Percentiles rank a stretch among this genome's conserved stretches.
These are phyloP conservation scores for Wallacemonas sp. DNA, from an alignment of 208 protist species.

Conservation along the genomic window DNA sequence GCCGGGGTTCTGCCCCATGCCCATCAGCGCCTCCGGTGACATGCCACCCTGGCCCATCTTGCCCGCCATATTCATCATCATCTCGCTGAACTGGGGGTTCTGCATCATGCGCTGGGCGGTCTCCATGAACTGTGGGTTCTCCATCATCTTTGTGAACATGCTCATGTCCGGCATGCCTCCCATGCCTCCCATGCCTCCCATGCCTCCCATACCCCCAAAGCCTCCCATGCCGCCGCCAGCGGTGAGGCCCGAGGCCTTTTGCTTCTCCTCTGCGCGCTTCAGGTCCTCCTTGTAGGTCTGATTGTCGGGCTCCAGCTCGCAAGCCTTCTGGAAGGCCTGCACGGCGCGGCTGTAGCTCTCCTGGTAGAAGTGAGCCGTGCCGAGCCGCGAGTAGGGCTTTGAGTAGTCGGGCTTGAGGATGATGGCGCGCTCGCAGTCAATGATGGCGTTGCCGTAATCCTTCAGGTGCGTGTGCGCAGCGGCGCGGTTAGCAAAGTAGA, in stretches of 20 bases:
- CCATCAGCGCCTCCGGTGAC: slow-evolving; percentile 44
- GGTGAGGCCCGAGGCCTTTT: slow-evolving; percentile 28
- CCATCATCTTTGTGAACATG: slow-evolving; percentile 81
- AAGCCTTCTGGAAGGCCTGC: slow-evolving; percentile 87
- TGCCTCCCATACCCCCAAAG: slow-evolving; percentile 37
- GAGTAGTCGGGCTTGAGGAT: slow-evolving; percentile 83
- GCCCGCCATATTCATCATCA: slow-evolving; percentile 81
- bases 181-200: slow-evolving; percentile 29
- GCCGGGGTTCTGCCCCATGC: slow-evolving; percentile 35
- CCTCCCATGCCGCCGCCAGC: slow-evolving; percentile 21
- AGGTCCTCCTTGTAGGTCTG: slow-evolving; percentile 90
- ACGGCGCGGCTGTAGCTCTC: slow-evolving; percentile 82
- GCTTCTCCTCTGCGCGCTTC: slow-evolving; percentile 84
- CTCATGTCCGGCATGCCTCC: slow-evolving; percentile 77
- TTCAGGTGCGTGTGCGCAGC: slow-evolving; percentile 92
- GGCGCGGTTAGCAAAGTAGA: slow-evolving; percentile 92
- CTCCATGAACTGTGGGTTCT: slow-evolving; percentile 92
- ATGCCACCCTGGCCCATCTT: slow-evolving; percentile 47
- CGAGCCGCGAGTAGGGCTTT: slow-evolving; percentile 90
- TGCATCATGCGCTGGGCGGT: slow-evolving; percentile 87
- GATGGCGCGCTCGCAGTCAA: slow-evolving; percentile 90
- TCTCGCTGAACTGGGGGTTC: slow-evolving; percentile 86
- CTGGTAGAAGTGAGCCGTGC: slow-evolving; percentile 89
- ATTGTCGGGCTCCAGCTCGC: slow-evolving; percentile 92
- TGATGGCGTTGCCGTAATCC: slow-evolving; percentile 82